A percentile compares a stretch with the other conserved stretches of the same genome.
phyloP scores from a whole-genome alignment of 202 grass and related monocot species.

The Zizania palustris region DNA sequence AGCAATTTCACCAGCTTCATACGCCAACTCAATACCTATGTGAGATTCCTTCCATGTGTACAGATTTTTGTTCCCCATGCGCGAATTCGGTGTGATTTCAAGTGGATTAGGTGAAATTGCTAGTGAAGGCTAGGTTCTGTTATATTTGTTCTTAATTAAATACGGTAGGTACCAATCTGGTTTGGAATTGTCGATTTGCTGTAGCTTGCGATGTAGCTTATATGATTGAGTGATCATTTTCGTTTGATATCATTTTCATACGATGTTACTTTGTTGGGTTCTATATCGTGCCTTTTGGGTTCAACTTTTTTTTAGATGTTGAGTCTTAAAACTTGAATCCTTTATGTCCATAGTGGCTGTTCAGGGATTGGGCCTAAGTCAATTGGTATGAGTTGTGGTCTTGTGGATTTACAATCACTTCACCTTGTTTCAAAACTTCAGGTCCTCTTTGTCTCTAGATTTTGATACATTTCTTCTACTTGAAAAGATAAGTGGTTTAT shows the following conservation, averaged over 20 bases:
- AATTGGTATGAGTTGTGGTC: neutral
- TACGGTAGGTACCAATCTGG: neutral
- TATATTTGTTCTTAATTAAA: neutral
- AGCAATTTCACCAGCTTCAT: slow-evolving; percentile 86
- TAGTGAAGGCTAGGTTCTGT: neutral
- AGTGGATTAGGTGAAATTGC: slow-evolving; percentile 9
- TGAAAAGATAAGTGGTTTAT: neutral
- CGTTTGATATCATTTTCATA: neutral
- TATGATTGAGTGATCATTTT: neutral
- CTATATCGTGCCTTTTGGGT: neutral
- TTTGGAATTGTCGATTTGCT: neutral
- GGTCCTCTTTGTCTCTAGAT: neutral
- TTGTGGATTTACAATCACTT: too few relatives aligned
- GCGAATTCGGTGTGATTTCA: neutral
- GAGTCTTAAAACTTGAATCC: neutral
- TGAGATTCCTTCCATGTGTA: slow-evolving; percentile 30
- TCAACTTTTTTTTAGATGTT: neutral
- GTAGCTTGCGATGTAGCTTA: neutral
- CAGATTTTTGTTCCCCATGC: neutral
- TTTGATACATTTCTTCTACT: neutral
- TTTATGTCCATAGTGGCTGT: neutral
- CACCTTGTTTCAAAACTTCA: too few relatives aligned
- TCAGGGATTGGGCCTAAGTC: neutral
- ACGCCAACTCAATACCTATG: slow-evolving; percentile 90
- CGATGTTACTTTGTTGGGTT: slow-evolving; percentile 8